These are phyloP conservation scores for Kazachstania psychrophila DNA, from an alignment of 805 yeast species.

Conservation along the genomic window DNA sequence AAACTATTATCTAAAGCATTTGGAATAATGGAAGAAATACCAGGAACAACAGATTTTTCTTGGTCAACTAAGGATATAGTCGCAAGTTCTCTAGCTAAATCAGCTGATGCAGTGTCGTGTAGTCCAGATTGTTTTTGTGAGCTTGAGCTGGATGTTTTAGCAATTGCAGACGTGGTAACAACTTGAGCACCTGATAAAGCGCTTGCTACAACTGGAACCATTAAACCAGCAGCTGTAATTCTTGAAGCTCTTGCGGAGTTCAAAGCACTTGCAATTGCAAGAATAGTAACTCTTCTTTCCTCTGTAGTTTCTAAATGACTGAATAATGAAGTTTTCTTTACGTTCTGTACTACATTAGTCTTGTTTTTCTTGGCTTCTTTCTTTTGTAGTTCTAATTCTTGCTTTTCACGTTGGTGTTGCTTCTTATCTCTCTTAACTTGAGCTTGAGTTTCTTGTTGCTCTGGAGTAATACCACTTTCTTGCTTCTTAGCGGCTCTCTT, in stretches of 20 bases:
- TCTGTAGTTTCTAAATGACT: constrained; percentile 75
- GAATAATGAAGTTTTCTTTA: constrained; percentile 52
- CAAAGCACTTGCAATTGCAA: constrained; percentile 29
- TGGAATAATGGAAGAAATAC: constrained; percentile 36
- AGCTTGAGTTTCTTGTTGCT: constrained; percentile 32
- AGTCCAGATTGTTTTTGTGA: constrained; percentile 2
- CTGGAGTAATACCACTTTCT: constrained; percentile 45
- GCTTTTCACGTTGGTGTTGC: constrained; percentile 34
- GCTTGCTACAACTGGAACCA: constrained; percentile 27
- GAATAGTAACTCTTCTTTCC: constrained; percentile 45
- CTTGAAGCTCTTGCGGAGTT: constrained; percentile 26
- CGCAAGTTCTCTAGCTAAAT: constrained; percentile 22
- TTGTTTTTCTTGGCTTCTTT: constrained; percentile 44
- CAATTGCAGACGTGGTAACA: constrained; percentile 16
- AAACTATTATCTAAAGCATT: constrained; percentile 31
- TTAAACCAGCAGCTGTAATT: constrained; percentile 30
- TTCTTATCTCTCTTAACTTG: constrained; percentile 38
- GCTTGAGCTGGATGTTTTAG: constrained; percentile 1
- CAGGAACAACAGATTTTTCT: constrained; percentile 31
- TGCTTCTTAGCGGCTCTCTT: constrained; percentile 83
- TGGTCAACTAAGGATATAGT: constrained; percentile 20
- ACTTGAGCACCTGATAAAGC: constrained; percentile 19
- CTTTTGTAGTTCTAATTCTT: constrained; percentile 43
- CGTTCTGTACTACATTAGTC: constrained; percentile 22
- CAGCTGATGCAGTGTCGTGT: constrained; percentile 8